Conservation (phyloP, 2,329 filamentous ascomycete genomes). For the Fusarium beomiforme region DNA sequence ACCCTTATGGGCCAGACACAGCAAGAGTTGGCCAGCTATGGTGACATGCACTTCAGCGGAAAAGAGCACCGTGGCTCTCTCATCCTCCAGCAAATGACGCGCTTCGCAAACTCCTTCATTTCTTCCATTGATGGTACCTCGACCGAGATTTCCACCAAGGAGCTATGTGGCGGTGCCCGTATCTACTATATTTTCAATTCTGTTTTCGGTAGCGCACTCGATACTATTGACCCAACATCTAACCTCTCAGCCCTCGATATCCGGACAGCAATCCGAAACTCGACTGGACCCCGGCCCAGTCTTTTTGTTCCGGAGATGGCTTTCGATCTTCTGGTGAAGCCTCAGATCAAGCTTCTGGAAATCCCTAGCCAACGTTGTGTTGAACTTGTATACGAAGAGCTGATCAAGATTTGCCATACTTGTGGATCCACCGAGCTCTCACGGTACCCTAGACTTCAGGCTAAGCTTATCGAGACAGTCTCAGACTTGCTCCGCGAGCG, state of each 20-base stretch:
- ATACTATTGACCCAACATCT: slow-evolving; percentile 94
- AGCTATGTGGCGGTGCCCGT: slow-evolving; percentile 90
- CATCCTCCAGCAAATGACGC: slow-evolving; percentile 96
- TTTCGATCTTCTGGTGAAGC: slow-evolving; percentile 96
- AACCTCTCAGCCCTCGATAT: slow-evolving; percentile 97
- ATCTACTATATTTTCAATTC: slow-evolving; percentile 99
- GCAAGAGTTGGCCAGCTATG: slow-evolving; percentile 97
- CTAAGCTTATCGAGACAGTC: slow-evolving; percentile 97
- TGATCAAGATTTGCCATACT: slow-evolving; percentile 99
- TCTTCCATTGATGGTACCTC: slow-evolving; percentile 99
- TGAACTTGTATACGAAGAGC: slow-evolving; percentile 96
- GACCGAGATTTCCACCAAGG: slow-evolving; percentile 98
- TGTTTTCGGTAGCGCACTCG: slow-evolving; percentile 94
- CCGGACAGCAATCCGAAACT: slow-evolving; percentile 96
- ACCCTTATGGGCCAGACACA: slow-evolving; percentile 99
- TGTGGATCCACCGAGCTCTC: slow-evolving; percentile 95
- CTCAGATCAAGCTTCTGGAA: slow-evolving; percentile 96
- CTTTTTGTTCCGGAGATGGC: slow-evolving; percentile 97
- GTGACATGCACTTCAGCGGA: slow-evolving; percentile 96
- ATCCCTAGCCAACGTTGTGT: slow-evolving; percentile 96
- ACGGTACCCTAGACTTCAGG: slow-evolving; percentile 91
- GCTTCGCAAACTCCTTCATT: slow-evolving; percentile 97
- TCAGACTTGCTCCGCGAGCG: slow-evolving; percentile 94
- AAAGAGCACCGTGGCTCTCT: slow-evolving; percentile 96
- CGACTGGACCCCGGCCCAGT: slow-evolving; percentile 92